These are phyloP conservation scores for Umbellularia californica DNA, from an alignment of 164 flowering plant species.

Conservation along the genomic window DNA sequence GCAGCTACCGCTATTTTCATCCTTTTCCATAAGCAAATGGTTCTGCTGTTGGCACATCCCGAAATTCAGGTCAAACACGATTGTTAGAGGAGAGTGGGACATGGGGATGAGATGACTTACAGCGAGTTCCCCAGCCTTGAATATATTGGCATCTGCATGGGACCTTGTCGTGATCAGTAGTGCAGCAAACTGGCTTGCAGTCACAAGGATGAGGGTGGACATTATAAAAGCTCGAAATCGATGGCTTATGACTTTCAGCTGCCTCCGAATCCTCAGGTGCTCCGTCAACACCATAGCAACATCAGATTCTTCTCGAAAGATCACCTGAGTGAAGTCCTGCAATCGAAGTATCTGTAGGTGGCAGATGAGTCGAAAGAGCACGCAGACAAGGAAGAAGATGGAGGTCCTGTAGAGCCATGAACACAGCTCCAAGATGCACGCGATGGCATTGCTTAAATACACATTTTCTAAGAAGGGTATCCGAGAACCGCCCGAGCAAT, in stretches of 20 bases:
- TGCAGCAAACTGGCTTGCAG: constrained; percentile 68
- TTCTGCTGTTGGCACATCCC: neutral
- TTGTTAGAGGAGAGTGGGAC: neutral
- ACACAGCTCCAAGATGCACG: constrained; percentile 68
- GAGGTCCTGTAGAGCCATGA: constrained; percentile 89
- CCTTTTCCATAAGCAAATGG: neutral
- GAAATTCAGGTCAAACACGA: neutral
- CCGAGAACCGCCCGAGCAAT: constrained; percentile 58
- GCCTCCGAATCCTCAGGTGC: constrained; percentile 73
- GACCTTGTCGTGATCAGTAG: constrained; percentile 61
- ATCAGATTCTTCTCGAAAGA: constrained; percentile 72
- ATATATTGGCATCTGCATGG: constrained; percentile 38
- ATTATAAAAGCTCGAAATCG: constrained; percentile 67
- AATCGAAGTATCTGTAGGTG: constrained; percentile 84
- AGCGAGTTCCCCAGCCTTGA: constrained; percentile 74
- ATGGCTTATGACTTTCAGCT: constrained; percentile 82
- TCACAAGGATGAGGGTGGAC: constrained; percentile 47
- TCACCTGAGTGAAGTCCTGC: constrained; percentile 57
- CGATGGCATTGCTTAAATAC: constrained; percentile 51
- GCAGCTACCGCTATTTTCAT: too few relatives aligned
- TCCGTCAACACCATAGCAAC: constrained; percentile 61
- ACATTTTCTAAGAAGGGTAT: constrained; percentile 84
- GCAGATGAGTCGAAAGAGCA: constrained; percentile 85
- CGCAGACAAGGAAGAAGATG: constrained; percentile 82
- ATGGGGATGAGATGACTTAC: constrained; percentile 27